Evolutionary conservation across 345 rosid genomes (phyloP).

Genomic region (Gossypium turneri): DNA sequence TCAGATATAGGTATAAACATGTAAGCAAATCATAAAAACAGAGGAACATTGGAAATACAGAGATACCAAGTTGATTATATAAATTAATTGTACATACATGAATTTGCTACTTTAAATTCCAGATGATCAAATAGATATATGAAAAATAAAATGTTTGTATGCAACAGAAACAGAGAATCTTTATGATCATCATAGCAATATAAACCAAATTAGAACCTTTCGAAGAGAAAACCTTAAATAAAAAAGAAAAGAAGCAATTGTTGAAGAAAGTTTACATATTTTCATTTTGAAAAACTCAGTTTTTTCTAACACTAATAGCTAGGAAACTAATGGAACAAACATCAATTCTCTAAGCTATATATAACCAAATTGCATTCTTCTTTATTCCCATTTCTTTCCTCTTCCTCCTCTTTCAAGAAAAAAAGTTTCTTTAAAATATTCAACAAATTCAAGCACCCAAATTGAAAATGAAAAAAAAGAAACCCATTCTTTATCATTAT

Average conservation of each 20-base stretch:
- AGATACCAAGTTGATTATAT: not conserved
- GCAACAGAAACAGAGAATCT: not conserved
- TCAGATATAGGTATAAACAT: not conserved
- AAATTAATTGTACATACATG: not conserved
- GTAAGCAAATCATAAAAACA: not conserved
- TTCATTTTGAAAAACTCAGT: not conserved
- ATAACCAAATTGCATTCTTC: constrained; percentile 1
- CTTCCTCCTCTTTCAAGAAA: not conserved
- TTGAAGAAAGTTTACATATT: not conserved
- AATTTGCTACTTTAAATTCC: not conserved
- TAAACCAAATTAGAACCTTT: too few species aligned
- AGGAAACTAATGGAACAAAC: constrained; percentile 4
- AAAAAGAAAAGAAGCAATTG: too few species aligned
- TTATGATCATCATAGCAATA: too few species aligned
- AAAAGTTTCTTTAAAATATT: not conserved
- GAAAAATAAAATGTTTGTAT: not conserved
- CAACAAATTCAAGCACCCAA: not conserved
- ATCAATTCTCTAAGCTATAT: not conserved
- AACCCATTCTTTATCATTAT: not conserved
- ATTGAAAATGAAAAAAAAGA: not conserved
- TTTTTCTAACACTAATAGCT: not conserved
- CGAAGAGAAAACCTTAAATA: not conserved
- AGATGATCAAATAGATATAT: not conserved
- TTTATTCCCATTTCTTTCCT: not conserved
- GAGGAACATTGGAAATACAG: not conserved